These are phyloP conservation scores for Scedosporium minutisporum DNA, from an alignment of 2,329 filamentous ascomycete species.

Conservation along the genomic window DNA sequence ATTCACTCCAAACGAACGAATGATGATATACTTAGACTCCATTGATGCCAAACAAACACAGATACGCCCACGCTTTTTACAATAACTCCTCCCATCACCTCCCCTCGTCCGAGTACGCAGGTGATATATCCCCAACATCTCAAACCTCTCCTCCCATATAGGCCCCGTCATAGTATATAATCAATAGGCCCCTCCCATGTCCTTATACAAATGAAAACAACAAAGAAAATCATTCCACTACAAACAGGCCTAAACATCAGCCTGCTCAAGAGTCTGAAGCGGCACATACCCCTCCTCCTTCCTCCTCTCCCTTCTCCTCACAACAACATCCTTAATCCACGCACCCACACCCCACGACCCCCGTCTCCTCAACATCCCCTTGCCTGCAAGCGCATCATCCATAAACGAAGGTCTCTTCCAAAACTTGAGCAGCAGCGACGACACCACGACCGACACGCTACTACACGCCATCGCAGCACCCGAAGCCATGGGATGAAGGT, in stretches of 20 bases:
- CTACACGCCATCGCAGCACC: conserved; percentile 89
- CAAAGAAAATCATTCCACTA: neutral
- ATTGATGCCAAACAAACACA: neutral
- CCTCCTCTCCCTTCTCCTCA: conserved; percentile 25
- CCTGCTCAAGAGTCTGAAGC: conserved; percentile 39
- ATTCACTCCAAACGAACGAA: neutral
- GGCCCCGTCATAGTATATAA: neutral
- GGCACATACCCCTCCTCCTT: conserved; percentile 51
- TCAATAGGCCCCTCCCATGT: no score
- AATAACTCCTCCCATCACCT: neutral
- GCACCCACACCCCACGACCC: conserved; percentile 24
- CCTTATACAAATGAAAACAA: neutral
- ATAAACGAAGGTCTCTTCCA: conserved; percentile 85
- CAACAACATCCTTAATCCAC: conserved; percentile 30
- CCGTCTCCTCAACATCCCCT: conserved; percentile 13
- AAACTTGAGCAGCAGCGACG: conserved; percentile 73
- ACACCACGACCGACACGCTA: conserved; percentile 81
- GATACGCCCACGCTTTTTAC: neutral
- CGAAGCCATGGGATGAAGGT: conserved; percentile 88
- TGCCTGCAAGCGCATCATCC: conserved; percentile 56
- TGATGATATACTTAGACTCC: neutral
- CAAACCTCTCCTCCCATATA: neutral
- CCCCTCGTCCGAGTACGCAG: neutral
- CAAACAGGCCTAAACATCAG: conserved; percentile 5
- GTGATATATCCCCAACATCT: neutral